These are phyloP conservation scores for Nevesoporus exiguus DNA, from an alignment of 768 basidiomycete genomes.

Conservation along the genomic window DNA sequence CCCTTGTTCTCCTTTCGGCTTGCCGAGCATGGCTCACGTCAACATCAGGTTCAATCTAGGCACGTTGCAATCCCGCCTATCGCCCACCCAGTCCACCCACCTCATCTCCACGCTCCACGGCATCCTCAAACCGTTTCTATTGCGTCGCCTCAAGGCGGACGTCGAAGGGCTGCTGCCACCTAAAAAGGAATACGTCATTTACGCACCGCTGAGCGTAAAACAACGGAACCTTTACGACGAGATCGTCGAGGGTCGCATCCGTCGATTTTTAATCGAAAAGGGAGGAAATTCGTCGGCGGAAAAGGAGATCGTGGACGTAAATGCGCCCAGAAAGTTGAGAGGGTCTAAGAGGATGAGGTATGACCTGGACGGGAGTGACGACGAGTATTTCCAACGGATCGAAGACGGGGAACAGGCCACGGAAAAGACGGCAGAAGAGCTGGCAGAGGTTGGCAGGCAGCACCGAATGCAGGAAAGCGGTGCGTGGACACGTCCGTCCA, in stretches of 20 bases:
- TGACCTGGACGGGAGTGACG: constrained; percentile 52
- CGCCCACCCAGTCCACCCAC: constrained; percentile 54
- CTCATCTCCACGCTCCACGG: constrained; percentile 80
- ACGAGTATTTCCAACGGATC: constrained; percentile 63
- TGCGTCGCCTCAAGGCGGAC: constrained; percentile 88
- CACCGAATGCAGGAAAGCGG: constrained; percentile 58
- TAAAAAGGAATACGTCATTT: constrained; percentile 93
- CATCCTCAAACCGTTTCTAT: constrained; percentile 92
- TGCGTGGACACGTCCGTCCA: constrained; percentile 32
- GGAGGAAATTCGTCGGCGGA: constrained; percentile 25
- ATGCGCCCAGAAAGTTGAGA: constrained; percentile 35
- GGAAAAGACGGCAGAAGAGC: constrained; percentile 40
- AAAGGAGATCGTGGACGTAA: constrained; percentile 28
- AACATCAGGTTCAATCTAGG: constrained; percentile 66
- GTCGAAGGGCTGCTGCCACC: constrained; percentile 79
- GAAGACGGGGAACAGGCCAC: constrained; percentile 44
- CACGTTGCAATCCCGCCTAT: constrained; percentile 53
- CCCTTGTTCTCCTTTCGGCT: background rate
- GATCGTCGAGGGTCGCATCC: constrained; percentile 67
- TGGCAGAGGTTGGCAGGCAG: constrained; percentile 53
- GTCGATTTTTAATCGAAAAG: constrained; percentile 53
- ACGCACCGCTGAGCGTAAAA: constrained; percentile 78
- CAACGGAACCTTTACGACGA: constrained; percentile 87
- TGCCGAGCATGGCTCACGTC: constrained; percentile 4
- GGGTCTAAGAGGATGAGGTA: constrained; percentile 44